These are phyloP conservation scores for Aureobasidium sp. DNA, from an alignment of 2,329 filamentous ascomycete genomes.

Conservation along the genomic window DNA sequence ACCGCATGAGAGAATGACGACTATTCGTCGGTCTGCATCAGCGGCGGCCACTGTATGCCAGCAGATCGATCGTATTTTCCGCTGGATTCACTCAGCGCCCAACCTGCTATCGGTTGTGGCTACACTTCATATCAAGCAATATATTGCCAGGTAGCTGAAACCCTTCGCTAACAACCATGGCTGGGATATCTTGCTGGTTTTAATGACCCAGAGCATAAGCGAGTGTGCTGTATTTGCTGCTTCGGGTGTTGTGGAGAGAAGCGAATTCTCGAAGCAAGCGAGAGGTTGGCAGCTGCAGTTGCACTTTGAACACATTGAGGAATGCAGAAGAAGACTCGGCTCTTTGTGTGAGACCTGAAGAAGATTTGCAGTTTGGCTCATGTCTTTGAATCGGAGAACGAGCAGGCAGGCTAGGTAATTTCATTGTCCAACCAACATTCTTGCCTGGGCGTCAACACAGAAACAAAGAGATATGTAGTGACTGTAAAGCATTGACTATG, in stretches of 20 bases:
- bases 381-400: not conserved
- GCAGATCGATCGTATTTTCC: not conserved
- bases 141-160: not conserved
- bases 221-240: not conserved
- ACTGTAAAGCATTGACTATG: not conserved
- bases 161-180: not conserved
- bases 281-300: not conserved
- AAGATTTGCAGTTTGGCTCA: not conserved
- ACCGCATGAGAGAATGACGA: not conserved
- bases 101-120: not conserved
- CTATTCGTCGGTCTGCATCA: not conserved
- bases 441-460: not conserved
- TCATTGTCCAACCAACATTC: not conserved
- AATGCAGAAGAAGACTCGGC: not conserved
- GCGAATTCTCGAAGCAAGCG: not conserved
- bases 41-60: not conserved
- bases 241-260: not conserved
- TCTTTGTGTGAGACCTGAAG: not conserved
- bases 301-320: not conserved
- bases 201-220: not conserved
- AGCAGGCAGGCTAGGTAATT: not conserved
- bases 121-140: not conserved
- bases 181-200: not conserved
- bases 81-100: not conserved
- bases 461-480: constrained; percentile 4